A percentile compares a stretch with the other conserved stretches of the same genome.
These are phyloP conservation scores for Rhododendron ferrugineum DNA, from an alignment of 148 eudicot species.

Conservation along the genomic window DNA sequence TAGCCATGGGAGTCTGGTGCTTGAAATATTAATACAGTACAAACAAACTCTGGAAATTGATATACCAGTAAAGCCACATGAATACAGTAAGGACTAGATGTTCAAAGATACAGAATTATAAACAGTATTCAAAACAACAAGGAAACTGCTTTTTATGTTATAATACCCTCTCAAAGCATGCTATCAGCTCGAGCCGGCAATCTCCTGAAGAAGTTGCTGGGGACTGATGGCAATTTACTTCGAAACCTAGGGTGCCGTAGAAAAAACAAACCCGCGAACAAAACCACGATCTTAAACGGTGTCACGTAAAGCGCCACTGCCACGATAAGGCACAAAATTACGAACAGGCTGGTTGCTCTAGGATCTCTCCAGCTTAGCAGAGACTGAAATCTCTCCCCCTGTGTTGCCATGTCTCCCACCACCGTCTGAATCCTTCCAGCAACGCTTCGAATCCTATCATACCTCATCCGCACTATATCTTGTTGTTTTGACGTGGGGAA, in stretches of 20 bases:
- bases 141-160: not conserved
- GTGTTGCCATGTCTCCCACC: conserved; percentile 37
- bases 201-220: conserved; percentile 34
- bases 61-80: not conserved
- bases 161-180: conserved; percentile 31
- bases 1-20: conserved; percentile 17
- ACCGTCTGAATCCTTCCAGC: conserved; percentile 40
- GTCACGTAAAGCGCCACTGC: conserved; percentile 31
- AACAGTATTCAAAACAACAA: not conserved
- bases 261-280: conserved; percentile 25
- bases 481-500: conserved; percentile 25
- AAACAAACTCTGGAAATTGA: conserved; percentile 22
- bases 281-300: conserved; percentile 28
- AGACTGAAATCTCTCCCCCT: conserved; percentile 37
- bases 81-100: not conserved
- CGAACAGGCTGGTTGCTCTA: conserved; percentile 27
- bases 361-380: conserved; percentile 43
- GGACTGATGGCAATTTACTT: conserved; percentile 28
- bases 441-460: conserved; percentile 28
- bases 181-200: conserved; percentile 33
- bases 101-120: not conserved
- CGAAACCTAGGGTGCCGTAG: conserved; percentile 35
- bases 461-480: conserved; percentile 29
- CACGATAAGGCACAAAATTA: conserved; percentile 24
- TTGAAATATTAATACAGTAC: conserved; percentile 33